Percentiles rank a stretch among this genome's conserved stretches.
These are phyloP conservation scores for Fonsecaea pugnacius DNA, from an alignment of 2,329 filamentous ascomycete species.

Conservation along the genomic window DNA sequence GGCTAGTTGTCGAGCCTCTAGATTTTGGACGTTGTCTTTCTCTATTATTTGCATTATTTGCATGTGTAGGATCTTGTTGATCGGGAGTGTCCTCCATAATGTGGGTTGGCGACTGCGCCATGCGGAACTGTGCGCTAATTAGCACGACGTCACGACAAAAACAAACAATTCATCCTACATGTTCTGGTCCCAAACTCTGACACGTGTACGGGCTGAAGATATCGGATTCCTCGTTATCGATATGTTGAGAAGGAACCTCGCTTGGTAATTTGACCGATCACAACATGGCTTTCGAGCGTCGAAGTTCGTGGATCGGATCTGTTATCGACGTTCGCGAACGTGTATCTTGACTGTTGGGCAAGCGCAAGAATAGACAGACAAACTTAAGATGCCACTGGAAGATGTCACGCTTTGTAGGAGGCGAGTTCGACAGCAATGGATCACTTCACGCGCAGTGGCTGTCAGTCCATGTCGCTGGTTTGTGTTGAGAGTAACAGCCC, in stretches of 20 bases:
- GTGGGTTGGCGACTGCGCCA: constrained; percentile 32
- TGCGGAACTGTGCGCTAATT: constrained; percentile 29
- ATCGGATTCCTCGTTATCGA: background rate
- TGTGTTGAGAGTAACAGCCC: constrained; percentile 12
- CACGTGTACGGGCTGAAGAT: constrained; percentile 24
- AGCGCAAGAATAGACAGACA: background rate
- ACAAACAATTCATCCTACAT: constrained; percentile 28
- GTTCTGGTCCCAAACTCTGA: constrained; percentile 23
- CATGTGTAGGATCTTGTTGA: constrained; percentile 20
- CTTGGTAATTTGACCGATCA: constrained; percentile 16
- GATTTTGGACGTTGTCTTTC: constrained; percentile 48
- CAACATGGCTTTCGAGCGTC: constrained; percentile 24
- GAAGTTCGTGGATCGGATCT: constrained; percentile 10
- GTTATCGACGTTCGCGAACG: constrained; percentile 13
- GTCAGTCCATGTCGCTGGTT: constrained; percentile 14
- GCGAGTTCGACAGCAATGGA: constrained; percentile 1
- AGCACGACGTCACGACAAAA: constrained; percentile 27
- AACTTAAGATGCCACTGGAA: background rate
- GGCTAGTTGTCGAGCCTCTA: constrained; percentile 53
- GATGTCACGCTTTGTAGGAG: constrained; percentile 10
- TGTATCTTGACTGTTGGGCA: constrained; percentile 8
- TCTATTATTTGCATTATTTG: constrained; percentile 30
- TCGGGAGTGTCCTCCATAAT: constrained; percentile 30
- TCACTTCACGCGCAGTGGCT: constrained; percentile 14
- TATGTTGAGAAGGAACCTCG: background rate